Evolutionary conservation across 129 eudicot genomes (phyloP).

Genomic region (Chrysanthemum lavandulifolium): DNA sequence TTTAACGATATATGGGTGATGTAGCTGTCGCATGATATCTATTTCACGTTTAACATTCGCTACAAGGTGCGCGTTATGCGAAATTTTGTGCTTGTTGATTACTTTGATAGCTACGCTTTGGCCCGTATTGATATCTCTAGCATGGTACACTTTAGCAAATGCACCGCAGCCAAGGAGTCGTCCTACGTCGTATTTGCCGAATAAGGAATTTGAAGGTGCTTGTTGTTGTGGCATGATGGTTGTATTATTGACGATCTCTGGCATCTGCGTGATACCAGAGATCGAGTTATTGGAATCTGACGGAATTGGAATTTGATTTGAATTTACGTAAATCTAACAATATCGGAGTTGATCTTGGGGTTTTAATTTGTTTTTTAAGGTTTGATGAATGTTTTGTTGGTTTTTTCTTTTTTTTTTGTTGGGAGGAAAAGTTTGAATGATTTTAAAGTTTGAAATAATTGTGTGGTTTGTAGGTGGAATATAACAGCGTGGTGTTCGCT

Average conservation of each 20-base stretch:
- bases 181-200: conserved; percentile 72
- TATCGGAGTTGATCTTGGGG: too few relatives aligned
- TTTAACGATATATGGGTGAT: conserved; percentile 57
- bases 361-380: too few relatives aligned
- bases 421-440: conserved; percentile 29
- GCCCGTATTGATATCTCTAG: conserved; percentile 49
- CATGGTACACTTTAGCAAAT: conserved; percentile 82
- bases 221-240: conserved; percentile 18
- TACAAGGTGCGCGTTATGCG: conserved; percentile 27
- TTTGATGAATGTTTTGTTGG: too few relatives aligned
- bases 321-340: background rate
- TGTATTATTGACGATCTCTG: conserved; percentile 17
- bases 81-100: conserved; percentile 51
- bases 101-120: conserved; percentile 76
- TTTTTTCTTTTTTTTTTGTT: too few relatives aligned
- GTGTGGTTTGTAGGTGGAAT: background rate
- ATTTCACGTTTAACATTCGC: conserved; percentile 69
- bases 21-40: conserved; percentile 50
- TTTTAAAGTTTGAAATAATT: conserved; percentile 17
- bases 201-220: conserved; percentile 25
- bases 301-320: too few relatives aligned
- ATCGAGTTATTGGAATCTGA: conserved; percentile 14
- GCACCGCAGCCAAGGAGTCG: conserved; percentile 79
- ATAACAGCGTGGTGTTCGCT: conserved; percentile 25
- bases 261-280: conserved; percentile 30